Base-by-base conservation (phyloP, 306 rosid genomes). In the Cicer bijugum region DNA sequence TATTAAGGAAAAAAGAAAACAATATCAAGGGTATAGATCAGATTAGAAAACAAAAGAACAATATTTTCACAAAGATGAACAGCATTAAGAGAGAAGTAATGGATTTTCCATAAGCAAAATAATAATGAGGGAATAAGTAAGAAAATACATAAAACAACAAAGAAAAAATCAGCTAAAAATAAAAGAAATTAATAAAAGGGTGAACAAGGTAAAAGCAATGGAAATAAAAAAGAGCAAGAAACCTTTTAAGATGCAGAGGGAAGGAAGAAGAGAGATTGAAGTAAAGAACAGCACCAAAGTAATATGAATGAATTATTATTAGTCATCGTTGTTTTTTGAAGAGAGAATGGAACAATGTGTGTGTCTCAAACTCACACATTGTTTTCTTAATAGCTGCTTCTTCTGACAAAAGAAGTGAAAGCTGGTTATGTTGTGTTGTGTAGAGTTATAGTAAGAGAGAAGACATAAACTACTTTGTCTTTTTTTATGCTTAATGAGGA, bases 281-380 rank as follows among this genome's bases (percentile, higher is more conserved):
- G 76, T 64, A 65, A 82, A 45, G 20, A 67, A 78, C 19, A 17
- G 17, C 44, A 79, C 48, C 67, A 59, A 75, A 70, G 51, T 9
- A 28, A 5, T 28, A 56, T 58, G 70, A 53, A 52, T 60, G 12
- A 40, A 78, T 58, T 91, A 77, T 82, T n/a, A 9, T 28, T 28
- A 10, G 33, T 42, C 51, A 63, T 62, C 3, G 28, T 38, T 14
- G 23, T 15, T 17, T 39, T 16, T 6, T 33, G 78, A 33, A 51
- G 69, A 78, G 79, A 69, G 72, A 79, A 82, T 17, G 85, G 75
- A 74, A 73, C 72, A 81, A 76, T 78, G 82, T 23, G 85, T 53
- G 81, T 58, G 75, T 33, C 75, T 69, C 81, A 83, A 83, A 75
- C 87, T 81, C 89, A 79, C 86, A 81, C 87, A 84, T 79, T 82